Evolutionary conservation across 2,329 filamentous ascomycete genomes (phyloP).

Genomic region (Xylaria sp.): DNA sequence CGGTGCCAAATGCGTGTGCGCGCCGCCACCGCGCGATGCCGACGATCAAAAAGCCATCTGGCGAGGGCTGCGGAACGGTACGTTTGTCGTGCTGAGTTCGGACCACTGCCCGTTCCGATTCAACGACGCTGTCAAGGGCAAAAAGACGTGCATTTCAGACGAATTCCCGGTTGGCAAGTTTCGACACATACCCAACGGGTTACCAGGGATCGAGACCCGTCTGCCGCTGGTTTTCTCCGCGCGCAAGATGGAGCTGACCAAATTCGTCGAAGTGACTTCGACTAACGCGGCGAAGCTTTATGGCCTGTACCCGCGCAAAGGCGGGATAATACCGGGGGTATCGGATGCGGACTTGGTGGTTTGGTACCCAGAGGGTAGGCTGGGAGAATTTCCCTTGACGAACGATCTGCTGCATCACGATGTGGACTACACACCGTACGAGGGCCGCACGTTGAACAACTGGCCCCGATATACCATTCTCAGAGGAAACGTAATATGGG

Average conservation of each 20-base stretch:
- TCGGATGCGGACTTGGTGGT: slow-evolving; percentile 68
- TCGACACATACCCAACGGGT: slow-evolving; percentile 68
- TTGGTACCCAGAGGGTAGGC: slow-evolving; percentile 63
- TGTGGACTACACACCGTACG: slow-evolving; percentile 72
- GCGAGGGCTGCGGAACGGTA: slow-evolving; percentile 62
- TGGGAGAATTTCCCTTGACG: slow-evolving; percentile 57
- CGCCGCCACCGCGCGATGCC: slow-evolving; percentile 61
- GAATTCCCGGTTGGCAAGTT: slow-evolving; percentile 61
- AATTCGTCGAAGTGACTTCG: slow-evolving; percentile 65
- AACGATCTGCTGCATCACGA: slow-evolving; percentile 70
- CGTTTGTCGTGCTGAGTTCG: slow-evolving; percentile 61
- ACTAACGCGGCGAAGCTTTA: slow-evolving; percentile 69
- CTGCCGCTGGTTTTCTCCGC: slow-evolving; percentile 59
- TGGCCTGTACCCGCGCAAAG: slow-evolving; percentile 64
- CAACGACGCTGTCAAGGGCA: slow-evolving; percentile 58
- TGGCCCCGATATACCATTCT: slow-evolving; percentile 72
- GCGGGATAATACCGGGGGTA: slow-evolving; percentile 61
- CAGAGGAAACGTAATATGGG: slow-evolving; percentile 68
- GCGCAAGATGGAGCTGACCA: slow-evolving; percentile 56
- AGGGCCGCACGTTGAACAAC: slow-evolving; percentile 65
- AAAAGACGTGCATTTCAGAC: slow-evolving; percentile 60
- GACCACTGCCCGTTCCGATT: slow-evolving; percentile 62
- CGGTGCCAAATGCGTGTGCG: slow-evolving; percentile 66
- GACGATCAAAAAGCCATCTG: slow-evolving; percentile 63
- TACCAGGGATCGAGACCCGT: slow-evolving; percentile 68